A percentile compares a stretch with the other conserved stretches of the same genome.
Conservation (phyloP, 352 stramenopile species). For the Phytophthora rubi region DNA sequence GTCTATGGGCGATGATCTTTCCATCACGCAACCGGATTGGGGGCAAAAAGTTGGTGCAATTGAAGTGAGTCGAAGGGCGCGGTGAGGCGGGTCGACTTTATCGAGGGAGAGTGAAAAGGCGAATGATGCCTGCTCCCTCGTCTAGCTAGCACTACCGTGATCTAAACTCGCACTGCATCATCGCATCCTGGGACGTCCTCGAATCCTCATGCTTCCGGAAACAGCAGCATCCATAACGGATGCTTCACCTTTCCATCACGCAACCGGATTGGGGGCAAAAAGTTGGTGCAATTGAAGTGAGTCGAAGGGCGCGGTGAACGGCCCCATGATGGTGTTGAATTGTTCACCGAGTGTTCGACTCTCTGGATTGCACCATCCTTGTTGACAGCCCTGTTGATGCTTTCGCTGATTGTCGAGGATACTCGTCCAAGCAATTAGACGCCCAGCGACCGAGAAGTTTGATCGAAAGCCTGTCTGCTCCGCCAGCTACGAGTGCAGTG, state of each 20-base stretch:
- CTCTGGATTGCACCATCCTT: constrained; percentile 18
- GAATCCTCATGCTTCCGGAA: no score
- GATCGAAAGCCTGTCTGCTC: constrained; percentile 19
- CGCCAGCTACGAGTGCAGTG: constrained; percentile 13
- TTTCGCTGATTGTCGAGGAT: constrained; percentile 13
- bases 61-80: no score
- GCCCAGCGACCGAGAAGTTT: constrained; percentile 22
- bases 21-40: neutral
- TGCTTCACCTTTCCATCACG: no score
- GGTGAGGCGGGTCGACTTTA: no score
- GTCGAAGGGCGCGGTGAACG: constrained; percentile 17
- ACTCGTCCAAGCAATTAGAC: constrained; percentile 24
- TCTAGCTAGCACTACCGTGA: no score
- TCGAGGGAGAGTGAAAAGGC: no score
- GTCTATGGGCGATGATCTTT: constrained; percentile 7
- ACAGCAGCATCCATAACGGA: no score
- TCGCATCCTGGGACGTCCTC: no score
- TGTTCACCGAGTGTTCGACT: constrained; percentile 1
- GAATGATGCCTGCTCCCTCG: no score
- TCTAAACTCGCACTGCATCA: no score
- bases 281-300: constrained; percentile 5
- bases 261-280: no score
- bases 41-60: no score
- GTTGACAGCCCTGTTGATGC: constrained; percentile 8
- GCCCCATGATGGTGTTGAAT: constrained; percentile 19